Evolutionary conservation across 805 yeast species (phyloP).

Genomic region (Starmerella apis): DNA sequence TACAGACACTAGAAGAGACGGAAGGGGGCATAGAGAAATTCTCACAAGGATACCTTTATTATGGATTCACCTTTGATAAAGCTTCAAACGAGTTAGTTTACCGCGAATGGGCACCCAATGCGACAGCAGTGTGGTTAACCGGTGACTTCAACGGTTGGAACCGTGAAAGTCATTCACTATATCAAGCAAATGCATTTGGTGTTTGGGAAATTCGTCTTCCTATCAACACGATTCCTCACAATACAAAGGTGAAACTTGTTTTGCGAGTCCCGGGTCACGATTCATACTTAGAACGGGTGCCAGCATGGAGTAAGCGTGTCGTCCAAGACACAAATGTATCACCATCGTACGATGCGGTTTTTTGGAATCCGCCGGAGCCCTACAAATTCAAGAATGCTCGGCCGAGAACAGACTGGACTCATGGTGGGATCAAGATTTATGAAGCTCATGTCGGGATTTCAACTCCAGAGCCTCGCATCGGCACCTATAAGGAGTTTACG

Average conservation of each 20-base stretch:
- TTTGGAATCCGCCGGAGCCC: conserved; percentile 70
- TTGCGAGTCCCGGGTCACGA: conserved; percentile 53
- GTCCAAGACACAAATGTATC: conserved; percentile 45
- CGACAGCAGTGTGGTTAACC: conserved; percentile 58
- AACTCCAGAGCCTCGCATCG: conserved; percentile 76
- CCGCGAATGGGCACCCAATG: conserved; percentile 88
- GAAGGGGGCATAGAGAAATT: conserved; percentile 62
- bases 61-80: conserved; percentile 62
- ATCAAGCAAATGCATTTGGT: conserved; percentile 52
- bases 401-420: conserved; percentile 43
- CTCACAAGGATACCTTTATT: conserved; percentile 62
- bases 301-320: conserved; percentile 82
- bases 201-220: conserved; percentile 55
- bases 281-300: conserved; percentile 63
- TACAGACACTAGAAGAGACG: conserved; percentile 40
- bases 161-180: conserved; percentile 44
- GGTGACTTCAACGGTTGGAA: conserved; percentile 93
- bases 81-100: conserved; percentile 47
- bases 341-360: conserved; percentile 67
- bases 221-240: conserved; percentile 64
- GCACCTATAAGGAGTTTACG: conserved; percentile 78
- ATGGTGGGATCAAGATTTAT: conserved; percentile 50
- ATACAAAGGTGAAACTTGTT: conserved; percentile 57
- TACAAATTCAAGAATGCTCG: conserved; percentile 55
- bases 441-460: conserved; percentile 94